phyloP scores from a whole-genome alignment of 257 asterid species.

The Fraxinus pennsylvanica region DNA sequence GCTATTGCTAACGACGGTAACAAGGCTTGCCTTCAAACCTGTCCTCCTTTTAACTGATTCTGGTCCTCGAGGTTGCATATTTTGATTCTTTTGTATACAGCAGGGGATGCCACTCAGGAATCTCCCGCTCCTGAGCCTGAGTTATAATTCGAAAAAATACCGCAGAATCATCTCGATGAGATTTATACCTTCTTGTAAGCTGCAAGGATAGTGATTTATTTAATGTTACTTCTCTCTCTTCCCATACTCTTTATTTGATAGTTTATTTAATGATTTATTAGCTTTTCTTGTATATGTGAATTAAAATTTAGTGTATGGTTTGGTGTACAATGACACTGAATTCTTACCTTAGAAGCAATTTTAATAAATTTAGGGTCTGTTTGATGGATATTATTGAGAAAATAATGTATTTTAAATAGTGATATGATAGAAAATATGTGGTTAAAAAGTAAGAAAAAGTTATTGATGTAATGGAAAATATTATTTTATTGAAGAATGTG shows the following conservation, averaged over 20 bases:
- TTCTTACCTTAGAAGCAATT: neutral
- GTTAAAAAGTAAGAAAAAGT: too few species aligned
- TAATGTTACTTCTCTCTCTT: neutral
- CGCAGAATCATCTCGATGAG: neutral
- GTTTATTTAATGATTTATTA: neutral
- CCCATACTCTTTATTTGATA: neutral
- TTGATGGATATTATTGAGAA: too few species aligned
- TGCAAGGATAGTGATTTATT: neutral
- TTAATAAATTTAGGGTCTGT: too few species aligned
- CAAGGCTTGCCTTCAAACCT: slow-evolving; percentile 10
- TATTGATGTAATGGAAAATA: too few species aligned
- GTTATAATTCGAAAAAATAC: neutral
- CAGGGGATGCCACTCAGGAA: neutral
- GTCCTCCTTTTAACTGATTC: neutral
- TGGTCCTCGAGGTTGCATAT: neutral
- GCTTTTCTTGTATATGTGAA: neutral
- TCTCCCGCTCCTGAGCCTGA: neutral
- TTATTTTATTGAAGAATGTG: too few species aligned
- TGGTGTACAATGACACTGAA: neutral
- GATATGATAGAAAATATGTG: too few species aligned
- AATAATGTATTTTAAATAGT: too few species aligned
- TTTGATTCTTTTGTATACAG: neutral
- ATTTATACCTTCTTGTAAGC: neutral
- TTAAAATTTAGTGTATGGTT: neutral
- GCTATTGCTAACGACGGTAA: slow-evolving; percentile 50